A percentile compares a stretch with the other conserved stretches of the same genome.
phyloP scores from a whole-genome alignment of 768 basidiomycete species.

The Tubosaeta sp. region DNA sequence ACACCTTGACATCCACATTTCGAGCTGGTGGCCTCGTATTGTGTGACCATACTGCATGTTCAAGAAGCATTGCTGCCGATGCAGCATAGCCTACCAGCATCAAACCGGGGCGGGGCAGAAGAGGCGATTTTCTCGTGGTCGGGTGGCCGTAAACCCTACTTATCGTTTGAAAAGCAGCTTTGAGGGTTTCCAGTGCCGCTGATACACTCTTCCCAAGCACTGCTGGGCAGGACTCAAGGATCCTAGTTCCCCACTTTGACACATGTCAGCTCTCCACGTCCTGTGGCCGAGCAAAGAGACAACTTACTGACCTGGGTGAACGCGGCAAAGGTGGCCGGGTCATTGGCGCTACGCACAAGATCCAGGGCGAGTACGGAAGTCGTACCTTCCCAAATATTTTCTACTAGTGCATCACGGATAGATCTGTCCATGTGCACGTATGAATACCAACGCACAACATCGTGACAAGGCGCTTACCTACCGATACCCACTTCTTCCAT shows the following conservation, averaged over 20 bases:
- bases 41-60: constrained; percentile 64
- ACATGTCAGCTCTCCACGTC: neutral
- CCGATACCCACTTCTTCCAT: constrained; percentile 81
- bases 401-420: constrained; percentile 67
- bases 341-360: constrained; percentile 50
- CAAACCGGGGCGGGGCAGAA: constrained; percentile 55
- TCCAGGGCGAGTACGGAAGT: constrained; percentile 66
- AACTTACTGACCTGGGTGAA: constrained; percentile 45
- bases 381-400: constrained; percentile 84
- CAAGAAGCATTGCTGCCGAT: constrained; percentile 54
- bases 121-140: constrained; percentile 30
- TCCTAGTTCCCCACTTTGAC: constrained; percentile 48
- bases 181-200: constrained; percentile 32
- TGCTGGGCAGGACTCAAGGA: constrained; percentile 41
- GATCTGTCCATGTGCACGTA: constrained; percentile 27
- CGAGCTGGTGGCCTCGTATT: constrained; percentile 25
- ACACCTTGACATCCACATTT: constrained; percentile 47
- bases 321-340: constrained; percentile 39
- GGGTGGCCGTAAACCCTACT: constrained; percentile 36
- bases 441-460: neutral
- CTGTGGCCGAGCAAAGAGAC: neutral
- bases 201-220: constrained; percentile 28
- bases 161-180: constrained; percentile 39
- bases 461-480: constrained; percentile 29
- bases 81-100: constrained; percentile 54